Percentiles rank a stretch among this genome's conserved stretches.
phyloP scores from a whole-genome alignment of 2,329 filamentous ascomycete species.

The Fusarium verrucosum region DNA sequence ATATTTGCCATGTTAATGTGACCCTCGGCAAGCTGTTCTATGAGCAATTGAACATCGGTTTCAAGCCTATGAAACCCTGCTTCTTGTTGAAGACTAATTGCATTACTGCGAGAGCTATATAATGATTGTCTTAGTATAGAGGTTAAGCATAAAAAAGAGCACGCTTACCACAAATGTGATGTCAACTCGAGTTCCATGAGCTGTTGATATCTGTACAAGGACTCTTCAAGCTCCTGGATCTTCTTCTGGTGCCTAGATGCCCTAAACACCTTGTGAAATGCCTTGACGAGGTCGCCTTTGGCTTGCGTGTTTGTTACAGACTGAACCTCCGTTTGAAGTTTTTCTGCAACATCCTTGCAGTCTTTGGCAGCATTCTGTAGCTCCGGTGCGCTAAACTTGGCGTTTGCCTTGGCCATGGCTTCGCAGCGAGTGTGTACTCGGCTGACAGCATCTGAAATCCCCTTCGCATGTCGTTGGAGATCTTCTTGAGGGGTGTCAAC shows the following conservation, averaged over 20 bases:
- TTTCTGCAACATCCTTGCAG: not conserved
- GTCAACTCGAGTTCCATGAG: fast-evolving
- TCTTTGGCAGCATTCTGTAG: not conserved
- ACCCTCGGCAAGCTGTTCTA: not conserved
- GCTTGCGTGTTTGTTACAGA: fast-evolving
- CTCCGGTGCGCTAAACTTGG: not conserved
- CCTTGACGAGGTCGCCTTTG: fast-evolving
- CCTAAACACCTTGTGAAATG: fast-evolving
- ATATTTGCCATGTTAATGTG: fast-evolving
- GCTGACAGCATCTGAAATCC: not conserved
- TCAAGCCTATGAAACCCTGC: fast-evolving
- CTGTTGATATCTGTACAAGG: fast-evolving
- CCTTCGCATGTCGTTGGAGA: not conserved
- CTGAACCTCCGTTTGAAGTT: fast-evolving
- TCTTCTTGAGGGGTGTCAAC: not conserved
- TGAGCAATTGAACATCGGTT: fast-evolving
- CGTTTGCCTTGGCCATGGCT: fast-evolving
- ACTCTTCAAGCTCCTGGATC: fast-evolving
- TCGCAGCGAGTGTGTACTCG: not conserved
- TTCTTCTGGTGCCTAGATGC: fast-evolving
- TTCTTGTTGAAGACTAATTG: fast-evolving
- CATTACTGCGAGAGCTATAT: not conserved
- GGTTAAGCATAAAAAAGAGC: fast-evolving
- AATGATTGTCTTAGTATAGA: not conserved
- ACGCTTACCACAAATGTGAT: not conserved